phyloP scores from a whole-genome alignment of 352 stramenopile species.

The Pythium periplocum region DNA sequence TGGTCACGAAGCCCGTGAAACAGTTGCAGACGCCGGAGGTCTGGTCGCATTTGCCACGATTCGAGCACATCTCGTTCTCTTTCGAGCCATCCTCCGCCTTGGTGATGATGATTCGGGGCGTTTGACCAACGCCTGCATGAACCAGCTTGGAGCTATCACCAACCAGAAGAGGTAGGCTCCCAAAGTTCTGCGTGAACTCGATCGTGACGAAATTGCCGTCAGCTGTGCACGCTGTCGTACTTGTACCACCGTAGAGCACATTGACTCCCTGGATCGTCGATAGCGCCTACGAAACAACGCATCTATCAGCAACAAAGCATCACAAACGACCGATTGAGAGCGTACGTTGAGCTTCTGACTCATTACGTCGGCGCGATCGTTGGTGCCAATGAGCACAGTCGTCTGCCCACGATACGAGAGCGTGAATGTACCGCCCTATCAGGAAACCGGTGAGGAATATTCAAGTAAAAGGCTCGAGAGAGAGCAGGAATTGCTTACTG shows the following conservation, averaged over 20 bases:
- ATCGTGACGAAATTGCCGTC: slow-evolving; percentile 67
- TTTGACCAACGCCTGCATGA: slow-evolving; percentile 47
- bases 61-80: slow-evolving; percentile 83
- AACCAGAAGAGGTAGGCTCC: slow-evolving; percentile 71
- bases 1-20: slow-evolving; percentile 78
- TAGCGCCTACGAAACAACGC: slow-evolving; percentile 27
- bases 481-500: slow-evolving; percentile 23
- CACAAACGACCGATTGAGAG: not conserved
- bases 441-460: not conserved
- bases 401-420: slow-evolving; percentile 59
- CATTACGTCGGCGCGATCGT: slow-evolving; percentile 53
- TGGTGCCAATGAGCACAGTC: slow-evolving; percentile 56
- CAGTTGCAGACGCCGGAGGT: slow-evolving; percentile 83
- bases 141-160: slow-evolving; percentile 51
- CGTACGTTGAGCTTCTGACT: slow-evolving; percentile 64
- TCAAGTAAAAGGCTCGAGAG: not conserved
- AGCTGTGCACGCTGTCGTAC: slow-evolving; percentile 52
- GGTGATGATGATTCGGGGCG: slow-evolving; percentile 37
- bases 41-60: slow-evolving; percentile 64
- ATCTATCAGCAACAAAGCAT: not conserved
- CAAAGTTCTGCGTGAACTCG: slow-evolving; percentile 81
- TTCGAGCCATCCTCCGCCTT: slow-evolving; percentile 82
- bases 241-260: slow-evolving; percentile 50
- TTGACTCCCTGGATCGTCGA: slow-evolving; percentile 50
- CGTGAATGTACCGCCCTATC: slow-evolving; percentile 61